Evolutionary conservation across 2,329 filamentous ascomycete species (phyloP).

Genomic region (Neopestalotiopsis sp.): DNA sequence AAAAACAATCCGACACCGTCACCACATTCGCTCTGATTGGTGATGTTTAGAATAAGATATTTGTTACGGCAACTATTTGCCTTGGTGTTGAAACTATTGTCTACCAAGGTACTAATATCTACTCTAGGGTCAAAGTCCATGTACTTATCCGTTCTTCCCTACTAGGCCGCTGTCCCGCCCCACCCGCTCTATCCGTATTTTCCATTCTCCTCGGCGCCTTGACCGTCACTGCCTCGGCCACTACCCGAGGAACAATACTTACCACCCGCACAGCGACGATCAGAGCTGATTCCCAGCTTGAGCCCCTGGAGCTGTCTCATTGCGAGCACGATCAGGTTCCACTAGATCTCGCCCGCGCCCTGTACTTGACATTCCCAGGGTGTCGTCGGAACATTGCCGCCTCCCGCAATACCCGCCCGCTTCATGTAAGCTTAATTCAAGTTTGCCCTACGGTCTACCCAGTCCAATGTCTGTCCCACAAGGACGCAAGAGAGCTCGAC

Average conservation of each 20-base stretch:
- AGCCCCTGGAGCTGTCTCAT: neutral
- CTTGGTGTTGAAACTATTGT: neutral
- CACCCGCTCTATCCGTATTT: conserved; percentile 15
- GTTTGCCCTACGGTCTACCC: neutral
- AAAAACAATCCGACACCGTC: neutral
- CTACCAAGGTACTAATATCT: neutral
- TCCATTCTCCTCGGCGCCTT: neutral
- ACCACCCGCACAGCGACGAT: neutral
- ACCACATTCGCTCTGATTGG: neutral
- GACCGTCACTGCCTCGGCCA: neutral
- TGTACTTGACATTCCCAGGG: neutral
- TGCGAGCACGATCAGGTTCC: neutral
- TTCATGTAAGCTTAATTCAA: neutral
- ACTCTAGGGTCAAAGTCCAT: neutral
- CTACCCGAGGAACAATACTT: neutral
- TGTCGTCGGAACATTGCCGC: neutral
- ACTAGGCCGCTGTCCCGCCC: conserved; percentile 13
- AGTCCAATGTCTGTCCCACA: conserved; percentile 12
- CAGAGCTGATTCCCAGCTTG: neutral
- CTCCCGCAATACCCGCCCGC: neutral
- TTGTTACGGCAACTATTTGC: neutral
- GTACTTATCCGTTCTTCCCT: neutral
- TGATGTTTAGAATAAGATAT: neutral
- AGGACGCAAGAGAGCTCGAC: conserved; percentile 40
- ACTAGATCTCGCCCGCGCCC: neutral